Base-by-base conservation (phyloP, 2,329 filamentous ascomycete species). In the Diaporthe sp. region DNA sequence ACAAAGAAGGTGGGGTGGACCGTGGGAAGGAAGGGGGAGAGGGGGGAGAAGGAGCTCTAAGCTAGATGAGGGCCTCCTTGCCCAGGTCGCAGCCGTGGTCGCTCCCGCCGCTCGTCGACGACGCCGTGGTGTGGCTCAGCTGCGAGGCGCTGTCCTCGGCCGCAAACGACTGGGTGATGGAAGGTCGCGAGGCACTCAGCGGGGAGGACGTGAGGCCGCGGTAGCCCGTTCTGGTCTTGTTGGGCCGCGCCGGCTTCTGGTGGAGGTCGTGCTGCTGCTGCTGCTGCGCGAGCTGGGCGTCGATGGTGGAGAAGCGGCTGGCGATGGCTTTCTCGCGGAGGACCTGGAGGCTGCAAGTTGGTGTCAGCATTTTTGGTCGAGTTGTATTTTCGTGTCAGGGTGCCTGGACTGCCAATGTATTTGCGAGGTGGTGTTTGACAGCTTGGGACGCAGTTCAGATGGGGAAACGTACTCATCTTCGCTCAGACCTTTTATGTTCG, bases 401-500 rank as follows among this genome's bases (percentile, higher is more conserved):
- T 22, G 60, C 25, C 8, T 65, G 25, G n/a, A 37, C 28, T 9
- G 7, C 15, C 42, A 20, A 22, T 44, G 4, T 3, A 28, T 42
- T 12, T 37, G 31, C 31, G 63, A 51, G 22, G 37, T n/a, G 47
- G 12, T 34, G 44, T 22, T 51, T 44, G 9, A 57, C 12, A 63
- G 47, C 44, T 34, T 25, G 58, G 44, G 58, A n/a, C 5, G 39
- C 28, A 67, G 22, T 31, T 31, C 15, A 22, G 28, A 12, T 4
- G 47, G 47, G 39, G 17, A 55, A 44, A 85, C 90, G 82, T 86
- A 92, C 90, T 92, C 90, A 78, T 91, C 89, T 78, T 90, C 86
- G 61, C 88, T 88, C 57, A 92, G 84, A 53, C 90, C 90, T 3
- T 89, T 89, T 20, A 92, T 83, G 58, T 82, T 83, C 55, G 88